phyloP scores from a whole-genome alignment of 768 basidiomycete genomes.

The Cantharellus anzutake region DNA sequence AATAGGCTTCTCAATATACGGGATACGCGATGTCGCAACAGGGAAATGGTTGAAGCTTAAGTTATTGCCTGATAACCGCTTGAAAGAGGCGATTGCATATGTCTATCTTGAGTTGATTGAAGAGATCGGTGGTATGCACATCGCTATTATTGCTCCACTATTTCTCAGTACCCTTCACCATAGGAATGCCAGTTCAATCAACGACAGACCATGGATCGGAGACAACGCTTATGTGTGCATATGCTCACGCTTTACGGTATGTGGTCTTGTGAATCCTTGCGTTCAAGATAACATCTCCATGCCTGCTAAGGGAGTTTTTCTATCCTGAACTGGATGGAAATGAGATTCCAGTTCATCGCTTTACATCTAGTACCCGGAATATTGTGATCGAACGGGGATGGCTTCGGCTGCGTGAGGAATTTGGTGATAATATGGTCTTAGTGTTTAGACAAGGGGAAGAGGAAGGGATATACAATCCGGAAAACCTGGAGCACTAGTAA shows the following conservation, averaged over 20 bases:
- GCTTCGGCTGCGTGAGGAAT: slow-evolving; percentile 17
- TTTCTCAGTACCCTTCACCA: slow-evolving; percentile 3
- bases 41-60: slow-evolving; percentile 18
- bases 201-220: slow-evolving; percentile 22
- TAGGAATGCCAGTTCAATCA: slow-evolving; percentile 15
- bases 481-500: slow-evolving; percentile 16
- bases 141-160: slow-evolving; percentile 6
- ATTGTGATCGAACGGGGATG: slow-evolving; percentile 20
- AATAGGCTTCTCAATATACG: slow-evolving; percentile 25
- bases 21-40: slow-evolving; percentile 18
- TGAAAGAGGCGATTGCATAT: slow-evolving; percentile 17
- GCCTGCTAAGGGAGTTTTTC: slow-evolving; percentile 4
- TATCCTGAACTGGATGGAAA: slow-evolving; percentile 8
- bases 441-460: slow-evolving; percentile 7
- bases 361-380: slow-evolving; percentile 16
- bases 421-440: slow-evolving; percentile 17
- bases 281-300: no score
- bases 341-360: slow-evolving; percentile 18
- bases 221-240: slow-evolving; percentile 18
- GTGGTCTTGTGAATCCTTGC: no score
- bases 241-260: slow-evolving; percentile 18
- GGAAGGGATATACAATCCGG: slow-evolving; percentile 11
- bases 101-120: slow-evolving; percentile 17
- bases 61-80: slow-evolving; percentile 23
- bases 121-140: slow-evolving; percentile 14